phyloP scores from a whole-genome alignment of 2,329 filamentous ascomycete genomes.

The Penicillium concentricum region DNA sequence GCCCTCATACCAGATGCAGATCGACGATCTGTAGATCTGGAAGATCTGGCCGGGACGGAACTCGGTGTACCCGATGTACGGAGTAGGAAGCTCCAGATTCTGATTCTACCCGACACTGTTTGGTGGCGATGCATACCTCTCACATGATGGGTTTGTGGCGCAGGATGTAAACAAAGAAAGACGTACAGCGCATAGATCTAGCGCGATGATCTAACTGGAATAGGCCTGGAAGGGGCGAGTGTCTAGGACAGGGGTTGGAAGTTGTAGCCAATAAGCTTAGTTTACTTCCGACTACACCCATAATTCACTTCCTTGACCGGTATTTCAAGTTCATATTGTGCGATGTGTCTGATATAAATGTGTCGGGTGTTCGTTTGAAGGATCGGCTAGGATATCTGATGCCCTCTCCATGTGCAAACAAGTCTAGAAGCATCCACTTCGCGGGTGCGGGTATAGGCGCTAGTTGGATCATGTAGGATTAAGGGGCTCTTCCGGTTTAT shows the following conservation, averaged over 20 bases:
- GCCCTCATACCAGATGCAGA: neutral
- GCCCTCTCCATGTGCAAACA: neutral
- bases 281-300: neutral
- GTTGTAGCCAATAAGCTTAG: neutral
- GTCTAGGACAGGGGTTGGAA: neutral
- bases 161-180: constrained; percentile 4
- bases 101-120: neutral
- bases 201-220: neutral
- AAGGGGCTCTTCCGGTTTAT: neutral
- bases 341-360: neutral
- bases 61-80: neutral
- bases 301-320: neutral
- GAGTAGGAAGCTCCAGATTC: neutral
- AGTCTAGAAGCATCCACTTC: neutral
- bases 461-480: neutral
- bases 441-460: neutral
- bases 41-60: neutral
- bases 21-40: neutral
- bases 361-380: neutral
- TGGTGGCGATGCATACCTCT: neutral
- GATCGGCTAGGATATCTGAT: neutral
- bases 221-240: neutral
- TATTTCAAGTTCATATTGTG: neutral
- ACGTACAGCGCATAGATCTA: neutral
- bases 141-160: neutral